Base-by-base conservation (phyloP, 352 stramenopile genomes). In the Phytophthora europaea region DNA sequence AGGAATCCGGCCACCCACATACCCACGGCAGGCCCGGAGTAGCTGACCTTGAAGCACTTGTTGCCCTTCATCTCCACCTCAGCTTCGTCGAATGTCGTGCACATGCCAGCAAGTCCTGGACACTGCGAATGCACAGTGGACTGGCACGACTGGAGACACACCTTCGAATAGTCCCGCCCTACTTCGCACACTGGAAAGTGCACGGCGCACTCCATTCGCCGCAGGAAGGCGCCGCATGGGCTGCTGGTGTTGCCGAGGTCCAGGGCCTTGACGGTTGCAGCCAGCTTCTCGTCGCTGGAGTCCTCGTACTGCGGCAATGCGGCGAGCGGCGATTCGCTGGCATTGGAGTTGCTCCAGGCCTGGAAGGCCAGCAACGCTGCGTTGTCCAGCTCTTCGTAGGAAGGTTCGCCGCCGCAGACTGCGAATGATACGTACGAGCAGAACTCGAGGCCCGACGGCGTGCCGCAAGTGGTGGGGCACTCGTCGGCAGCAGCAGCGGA, bases 1-100 rank as follows among this genome's bases (percentile, higher is more conserved):
- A 89, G 85, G 63, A 97, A 95, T 15, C 90, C 91, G 0, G 92
- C 87, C 51, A 94, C 84, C 90, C 90, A 97, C 87, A 96, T 94
- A 50, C 87, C 88, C 16, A 95, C 78, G 0, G 87, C 79, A 0
- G 89, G 89, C 16, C 89, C 89, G 3, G 64, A 79, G 73, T 95
- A 95, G 51, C 73, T 65, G 20, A 95, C 67, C 64, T 93, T 91
- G 80, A 95, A 94, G 77, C 89, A 95, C 61, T 93, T 92, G 76
- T 74, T 87, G 70, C 75, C 76, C 72, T 93, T 94, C 26, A 43
- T 72, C 34, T 92, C 88, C 50, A 94, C 65, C 60, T 92, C 65
- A 2, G 68, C 59, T 13, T 67, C 73, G 15, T 79, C 20, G 4
- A 77, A 67, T 38, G 83, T 86, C 6, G 72, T 58, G 61, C 88